Evolutionary conservation across 2,329 filamentous ascomycete genomes (phyloP).

Genomic region (Aspergillus sp.): DNA sequence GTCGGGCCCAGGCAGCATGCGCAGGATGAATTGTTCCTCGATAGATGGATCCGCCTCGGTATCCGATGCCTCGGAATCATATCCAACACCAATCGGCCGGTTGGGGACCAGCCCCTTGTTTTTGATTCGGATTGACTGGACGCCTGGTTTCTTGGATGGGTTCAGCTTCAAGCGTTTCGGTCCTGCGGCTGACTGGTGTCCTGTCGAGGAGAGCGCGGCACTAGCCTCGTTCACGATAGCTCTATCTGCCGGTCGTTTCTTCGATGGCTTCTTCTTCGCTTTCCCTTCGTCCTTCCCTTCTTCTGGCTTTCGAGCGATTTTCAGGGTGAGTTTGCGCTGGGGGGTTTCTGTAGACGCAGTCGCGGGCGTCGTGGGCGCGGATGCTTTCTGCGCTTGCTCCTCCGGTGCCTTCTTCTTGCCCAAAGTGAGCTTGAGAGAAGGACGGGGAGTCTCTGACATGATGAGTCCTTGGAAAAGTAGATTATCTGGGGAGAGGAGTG

Average conservation of each 20-base stretch:
- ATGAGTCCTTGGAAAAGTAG: slow-evolving; percentile 3
- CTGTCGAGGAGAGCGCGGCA: slow-evolving; percentile 6
- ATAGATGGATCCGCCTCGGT: slow-evolving; percentile 78
- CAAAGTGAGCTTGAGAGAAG: slow-evolving; percentile 36
- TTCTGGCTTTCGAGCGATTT: slow-evolving; percentile 28
- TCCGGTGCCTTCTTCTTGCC: slow-evolving; percentile 30
- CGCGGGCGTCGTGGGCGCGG: slow-evolving; percentile 12
- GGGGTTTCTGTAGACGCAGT: slow-evolving; percentile 16
- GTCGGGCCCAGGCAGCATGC: slow-evolving; percentile 79
- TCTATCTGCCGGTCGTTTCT: slow-evolving; percentile 31
- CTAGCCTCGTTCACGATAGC: slow-evolving; percentile 18
- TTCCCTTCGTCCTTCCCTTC: slow-evolving; percentile 11
- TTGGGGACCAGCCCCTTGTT: slow-evolving; percentile 60
- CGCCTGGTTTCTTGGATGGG: slow-evolving; percentile 29
- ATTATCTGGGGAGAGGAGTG: slow-evolving; percentile 7
- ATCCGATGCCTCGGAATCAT: slow-evolving; percentile 93
- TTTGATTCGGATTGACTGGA: slow-evolving; percentile 50
- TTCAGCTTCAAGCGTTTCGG: slow-evolving; percentile 35
- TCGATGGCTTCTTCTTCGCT: slow-evolving; percentile 30
- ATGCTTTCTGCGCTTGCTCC: slow-evolving; percentile 13
- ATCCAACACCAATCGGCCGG: slow-evolving; percentile 74
- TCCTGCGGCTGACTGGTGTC: slow-evolving; percentile 14
- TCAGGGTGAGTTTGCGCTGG: slow-evolving; percentile 35
- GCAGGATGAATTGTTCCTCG: slow-evolving; percentile 81
- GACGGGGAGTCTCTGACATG: slow-evolving; percentile 30